These are phyloP conservation scores for Calonectria ilicicola DNA, from an alignment of 2,329 filamentous ascomycete genomes.

Conservation along the genomic window DNA sequence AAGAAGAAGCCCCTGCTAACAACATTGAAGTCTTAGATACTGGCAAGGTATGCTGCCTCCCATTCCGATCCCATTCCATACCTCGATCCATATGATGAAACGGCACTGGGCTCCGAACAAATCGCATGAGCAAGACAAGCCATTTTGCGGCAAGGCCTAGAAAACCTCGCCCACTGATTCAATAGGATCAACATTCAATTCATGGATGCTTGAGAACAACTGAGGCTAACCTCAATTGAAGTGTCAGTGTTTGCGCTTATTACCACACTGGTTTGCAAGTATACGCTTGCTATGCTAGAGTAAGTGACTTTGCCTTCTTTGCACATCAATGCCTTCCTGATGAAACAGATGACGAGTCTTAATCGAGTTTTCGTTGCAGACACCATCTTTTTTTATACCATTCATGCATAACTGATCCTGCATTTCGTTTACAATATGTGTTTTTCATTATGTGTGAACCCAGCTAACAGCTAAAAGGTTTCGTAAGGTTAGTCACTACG, in stretches of 20 bases:
- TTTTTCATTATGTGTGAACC: conserved; percentile 19
- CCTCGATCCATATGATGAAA: conserved; percentile 76
- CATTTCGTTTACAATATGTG: conserved; percentile 20
- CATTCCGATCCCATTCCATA: conserved; percentile 26
- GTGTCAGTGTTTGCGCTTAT: conserved; percentile 21
- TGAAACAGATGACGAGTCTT: conserved; percentile 82
- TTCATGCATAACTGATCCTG: conserved; percentile 74
- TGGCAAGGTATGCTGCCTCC: conserved; percentile 50
- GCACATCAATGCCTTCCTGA: conserved; percentile 49
- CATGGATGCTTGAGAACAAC: conserved; percentile 19
- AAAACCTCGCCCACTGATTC: conserved; percentile 99
- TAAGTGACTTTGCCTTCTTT: conserved; percentile 14
- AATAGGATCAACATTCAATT: conserved; percentile 27
- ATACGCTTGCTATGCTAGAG: conserved; percentile 23
- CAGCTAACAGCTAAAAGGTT: conserved; percentile 36
- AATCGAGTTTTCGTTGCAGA: conserved; percentile 80
- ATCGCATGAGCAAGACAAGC: conserved; percentile 82
- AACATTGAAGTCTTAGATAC: conserved; percentile 28
- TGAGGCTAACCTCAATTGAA: conserved; percentile 37
- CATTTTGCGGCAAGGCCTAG: conserved; percentile 97
- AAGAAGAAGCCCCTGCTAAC: conserved; percentile 47
- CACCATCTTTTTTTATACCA: conserved; percentile 73
- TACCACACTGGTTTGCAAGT: too few species aligned
- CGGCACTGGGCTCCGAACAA: conserved; percentile 96
- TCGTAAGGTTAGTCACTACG: conserved; percentile 39